Evolutionary conservation across 495 filamentous ascomycete genomes (phyloP), one percentile per base, ranked within the genome.

Genomic region (Cladorrhinum samala): DNA sequence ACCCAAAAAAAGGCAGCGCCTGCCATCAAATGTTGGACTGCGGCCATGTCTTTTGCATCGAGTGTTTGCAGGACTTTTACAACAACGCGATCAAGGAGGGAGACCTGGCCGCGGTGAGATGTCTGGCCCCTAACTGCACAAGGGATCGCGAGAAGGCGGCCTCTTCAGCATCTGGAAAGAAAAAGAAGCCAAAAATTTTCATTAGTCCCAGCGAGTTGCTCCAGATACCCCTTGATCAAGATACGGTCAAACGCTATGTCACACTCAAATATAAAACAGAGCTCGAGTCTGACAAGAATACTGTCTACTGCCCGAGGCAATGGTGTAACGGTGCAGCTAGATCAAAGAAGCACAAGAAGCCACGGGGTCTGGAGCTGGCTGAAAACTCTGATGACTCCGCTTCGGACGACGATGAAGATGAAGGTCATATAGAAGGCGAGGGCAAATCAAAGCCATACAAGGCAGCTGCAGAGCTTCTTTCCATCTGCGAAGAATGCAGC

Each of bases 261-360:
- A 82, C 80, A 23, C 71, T 98, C 27, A 96, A 94, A 69, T 87
- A 92, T 56, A 98, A 97, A 70, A 87, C 84, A 49, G 85, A 89
- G 57, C 77, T 96, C 8, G 93, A 96, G 65, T 83, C 89, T 0
- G 91, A 98, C 59, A 91, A 87, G 56, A 86, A 82, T 42, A 96
- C 91, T 0, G 79, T 96, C n/a, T 96, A 93, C 64, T 98, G 93
- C 61, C 93, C 93, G 2, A 81, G 93, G 1, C 74, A 82, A 56
- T 98, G 92, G 92, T 98, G 93, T 63, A 89, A 95, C 65, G 89
- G 88, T 17, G 85, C 91, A n/a, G 88, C 89, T 4, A 78, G 86
- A 21, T 89, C 87, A 42, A 84, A 88, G 55, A 86, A 83, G 57
- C 86, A 91, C 63, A 85, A 80, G 27, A 89, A 91, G 60, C 84